These are phyloP conservation scores for Croton laevigatus DNA, from an alignment of 441 rosid genomes.

Conservation along the genomic window DNA sequence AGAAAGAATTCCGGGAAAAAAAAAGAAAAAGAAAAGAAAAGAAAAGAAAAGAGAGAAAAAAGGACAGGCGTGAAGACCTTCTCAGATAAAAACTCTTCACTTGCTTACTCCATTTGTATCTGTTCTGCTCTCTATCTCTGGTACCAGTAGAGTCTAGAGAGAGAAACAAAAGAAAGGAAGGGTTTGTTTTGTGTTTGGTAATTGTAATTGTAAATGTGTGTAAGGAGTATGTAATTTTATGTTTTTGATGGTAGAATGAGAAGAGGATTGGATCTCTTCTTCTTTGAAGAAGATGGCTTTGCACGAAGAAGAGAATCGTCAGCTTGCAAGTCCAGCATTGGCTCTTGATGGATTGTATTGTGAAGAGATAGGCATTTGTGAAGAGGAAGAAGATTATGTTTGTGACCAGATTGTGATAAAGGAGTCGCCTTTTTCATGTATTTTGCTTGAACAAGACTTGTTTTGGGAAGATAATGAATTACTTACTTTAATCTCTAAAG, in stretches of 20 bases:
- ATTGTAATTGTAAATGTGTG: not conserved
- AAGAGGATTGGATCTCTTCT: slow-evolving; percentile 45
- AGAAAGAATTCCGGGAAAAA: not conserved
- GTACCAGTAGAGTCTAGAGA: slow-evolving; percentile 20
- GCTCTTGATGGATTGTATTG: slow-evolving; percentile 62
- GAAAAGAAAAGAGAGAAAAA: slow-evolving; percentile 16
- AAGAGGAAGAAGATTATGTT: slow-evolving; percentile 29
- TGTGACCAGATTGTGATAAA: slow-evolving; percentile 21
- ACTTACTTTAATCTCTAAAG: slow-evolving; percentile 44
- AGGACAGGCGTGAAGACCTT: slow-evolving; percentile 52
- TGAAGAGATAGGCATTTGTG: slow-evolving; percentile 63
- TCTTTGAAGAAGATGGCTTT: slow-evolving; percentile 46
- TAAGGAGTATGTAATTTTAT: slow-evolving; percentile 10
- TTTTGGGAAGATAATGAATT: slow-evolving; percentile 59
- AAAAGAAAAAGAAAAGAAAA: not conserved
- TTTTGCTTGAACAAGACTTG: slow-evolving; percentile 42
- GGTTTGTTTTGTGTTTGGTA: not conserved
- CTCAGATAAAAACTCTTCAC: slow-evolving; percentile 46
- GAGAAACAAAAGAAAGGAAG: slow-evolving; percentile 19
- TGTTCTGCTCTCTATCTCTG: not conserved
- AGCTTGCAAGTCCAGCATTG: slow-evolving; percentile 33
- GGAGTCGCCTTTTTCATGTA: slow-evolving; percentile 23
- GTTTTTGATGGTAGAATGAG: slow-evolving; percentile 54
- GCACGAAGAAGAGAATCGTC: slow-evolving; percentile 38
- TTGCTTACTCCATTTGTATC: slow-evolving; percentile 26